These are phyloP conservation scores for Phytophthora megakarya DNA, from an alignment of 352 stramenopile species.

Conservation along the genomic window DNA sequence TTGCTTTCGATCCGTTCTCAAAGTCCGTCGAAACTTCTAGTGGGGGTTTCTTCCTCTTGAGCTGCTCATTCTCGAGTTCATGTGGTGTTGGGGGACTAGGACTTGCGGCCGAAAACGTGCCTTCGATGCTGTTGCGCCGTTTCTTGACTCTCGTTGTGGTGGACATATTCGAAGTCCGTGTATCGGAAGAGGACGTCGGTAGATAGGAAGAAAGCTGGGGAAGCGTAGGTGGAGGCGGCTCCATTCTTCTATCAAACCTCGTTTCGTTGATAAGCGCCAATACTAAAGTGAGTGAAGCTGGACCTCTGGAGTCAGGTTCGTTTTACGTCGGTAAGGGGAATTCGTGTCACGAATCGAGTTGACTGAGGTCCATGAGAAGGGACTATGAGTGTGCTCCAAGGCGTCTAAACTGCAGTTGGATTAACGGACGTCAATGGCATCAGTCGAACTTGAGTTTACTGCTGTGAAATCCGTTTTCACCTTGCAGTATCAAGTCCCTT, in stretches of 20 bases:
- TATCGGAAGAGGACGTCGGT: constrained; percentile 18
- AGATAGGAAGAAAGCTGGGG: constrained; percentile 35
- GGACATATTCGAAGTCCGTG: constrained; percentile 5
- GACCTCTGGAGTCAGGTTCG: constrained; percentile 10
- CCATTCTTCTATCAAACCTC: constrained; percentile 10
- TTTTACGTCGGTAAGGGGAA: constrained; percentile 13
- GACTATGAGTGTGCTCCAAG: constrained; percentile 18
- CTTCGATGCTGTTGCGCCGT: constrained; percentile 30
- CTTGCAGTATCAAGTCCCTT: constrained; percentile 15
- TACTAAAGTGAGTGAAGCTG: constrained; percentile 22
- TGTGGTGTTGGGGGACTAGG: neutral
- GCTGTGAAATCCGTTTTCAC: constrained; percentile 1
- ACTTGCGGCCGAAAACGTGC: constrained; percentile 19
- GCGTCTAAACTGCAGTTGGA: constrained; percentile 21
- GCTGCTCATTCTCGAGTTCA: constrained; percentile 8
- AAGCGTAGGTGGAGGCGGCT: constrained; percentile 9
- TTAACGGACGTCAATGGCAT: constrained; percentile 17
- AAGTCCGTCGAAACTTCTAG: neutral
- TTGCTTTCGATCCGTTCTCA: neutral
- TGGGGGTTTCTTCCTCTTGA: constrained; percentile 24
- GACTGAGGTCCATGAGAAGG: constrained; percentile 26
- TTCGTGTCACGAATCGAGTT: constrained; percentile 27
- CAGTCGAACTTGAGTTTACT: constrained; percentile 27
- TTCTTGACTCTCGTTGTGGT: constrained; percentile 19
- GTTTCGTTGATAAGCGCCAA: constrained; percentile 5